Evolutionary conservation across 257 asterid genomes (phyloP).

Genomic region (Cinchona pubescens): DNA sequence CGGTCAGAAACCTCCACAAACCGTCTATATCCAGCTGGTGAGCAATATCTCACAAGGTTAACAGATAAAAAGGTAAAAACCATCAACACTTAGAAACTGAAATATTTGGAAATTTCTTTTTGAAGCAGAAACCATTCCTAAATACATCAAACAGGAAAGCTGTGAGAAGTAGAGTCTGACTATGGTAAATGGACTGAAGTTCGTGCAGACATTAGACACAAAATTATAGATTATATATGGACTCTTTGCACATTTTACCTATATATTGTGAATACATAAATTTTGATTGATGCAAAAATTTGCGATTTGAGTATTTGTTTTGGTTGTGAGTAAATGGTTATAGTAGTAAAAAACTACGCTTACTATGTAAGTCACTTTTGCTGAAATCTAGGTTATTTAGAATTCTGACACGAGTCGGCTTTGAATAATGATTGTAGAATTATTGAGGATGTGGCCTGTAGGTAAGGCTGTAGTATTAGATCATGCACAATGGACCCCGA

Average conservation of each 20-base stretch:
- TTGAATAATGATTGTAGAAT: background rate
- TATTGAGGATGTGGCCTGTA: slow-evolving; percentile 10
- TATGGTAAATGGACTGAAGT: too few relatives aligned
- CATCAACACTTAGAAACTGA: background rate
- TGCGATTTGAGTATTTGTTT: too few relatives aligned
- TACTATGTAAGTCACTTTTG: background rate
- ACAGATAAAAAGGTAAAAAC: background rate
- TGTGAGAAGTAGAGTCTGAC: too few relatives aligned
- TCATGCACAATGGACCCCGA: background rate
- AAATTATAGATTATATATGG: too few relatives aligned
- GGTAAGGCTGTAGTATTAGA: background rate
- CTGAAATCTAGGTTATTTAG: background rate
- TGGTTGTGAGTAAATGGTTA: too few relatives aligned
- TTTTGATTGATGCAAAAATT: too few relatives aligned
- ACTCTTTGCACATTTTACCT: too few relatives aligned
- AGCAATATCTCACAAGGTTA: slow-evolving; percentile 36
- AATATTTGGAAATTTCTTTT: background rate
- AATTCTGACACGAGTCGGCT: slow-evolving; percentile 4
- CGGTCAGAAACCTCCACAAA: slow-evolving; percentile 33
- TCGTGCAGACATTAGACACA: too few relatives aligned
- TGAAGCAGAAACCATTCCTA: background rate
- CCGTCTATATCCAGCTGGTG: slow-evolving; percentile 53
- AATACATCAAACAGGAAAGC: too few relatives aligned
- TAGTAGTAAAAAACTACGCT: background rate
- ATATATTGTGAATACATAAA: too few relatives aligned